A percentile compares a stretch with the other conserved stretches of the same genome.
Conservation (phyloP, 108 stramenopile species). For the Skeletonema marinoi region DNA sequence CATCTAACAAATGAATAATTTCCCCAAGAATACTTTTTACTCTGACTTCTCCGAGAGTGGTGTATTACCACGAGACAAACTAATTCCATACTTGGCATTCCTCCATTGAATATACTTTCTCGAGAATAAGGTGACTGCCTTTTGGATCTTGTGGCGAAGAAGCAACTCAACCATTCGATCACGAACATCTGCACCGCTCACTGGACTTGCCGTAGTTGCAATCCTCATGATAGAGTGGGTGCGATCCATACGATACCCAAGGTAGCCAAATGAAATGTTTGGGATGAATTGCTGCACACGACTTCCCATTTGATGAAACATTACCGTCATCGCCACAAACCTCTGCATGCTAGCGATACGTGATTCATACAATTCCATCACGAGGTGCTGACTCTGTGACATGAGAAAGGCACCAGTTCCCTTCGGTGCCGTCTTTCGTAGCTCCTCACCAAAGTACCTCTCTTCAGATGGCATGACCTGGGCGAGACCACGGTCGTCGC, state of each 20-base stretch:
- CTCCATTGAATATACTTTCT: neutral
- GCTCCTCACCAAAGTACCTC: conserved; percentile 67
- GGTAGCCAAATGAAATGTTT: conserved; percentile 60
- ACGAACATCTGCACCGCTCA: conserved; percentile 51
- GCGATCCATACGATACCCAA: conserved; percentile 65
- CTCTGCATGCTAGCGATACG: conserved; percentile 80
- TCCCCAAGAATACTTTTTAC: neutral
- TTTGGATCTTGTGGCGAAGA: neutral
- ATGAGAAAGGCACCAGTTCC: conserved; percentile 54
- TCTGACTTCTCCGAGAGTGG: neutral
- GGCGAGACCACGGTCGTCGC: conserved; percentile 62
- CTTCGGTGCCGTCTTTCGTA: conserved; percentile 30
- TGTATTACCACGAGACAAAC: neutral
- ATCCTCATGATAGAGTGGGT: conserved; percentile 74
- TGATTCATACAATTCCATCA: conserved; percentile 72
- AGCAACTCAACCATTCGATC: neutral
- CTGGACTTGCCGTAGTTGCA: conserved; percentile 73
- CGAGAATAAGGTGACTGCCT: neutral
- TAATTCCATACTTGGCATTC: neutral
- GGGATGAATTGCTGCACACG: conserved; percentile 67
- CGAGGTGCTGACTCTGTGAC: conserved; percentile 55
- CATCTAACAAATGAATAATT: too few species aligned
- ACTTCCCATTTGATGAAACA: conserved; percentile 83
- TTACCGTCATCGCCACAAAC: conserved; percentile 80
- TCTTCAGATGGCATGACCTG: conserved; percentile 58